Conservation (phyloP, 768 basidiomycete species). For the Boletus tylopilopsis region DNA sequence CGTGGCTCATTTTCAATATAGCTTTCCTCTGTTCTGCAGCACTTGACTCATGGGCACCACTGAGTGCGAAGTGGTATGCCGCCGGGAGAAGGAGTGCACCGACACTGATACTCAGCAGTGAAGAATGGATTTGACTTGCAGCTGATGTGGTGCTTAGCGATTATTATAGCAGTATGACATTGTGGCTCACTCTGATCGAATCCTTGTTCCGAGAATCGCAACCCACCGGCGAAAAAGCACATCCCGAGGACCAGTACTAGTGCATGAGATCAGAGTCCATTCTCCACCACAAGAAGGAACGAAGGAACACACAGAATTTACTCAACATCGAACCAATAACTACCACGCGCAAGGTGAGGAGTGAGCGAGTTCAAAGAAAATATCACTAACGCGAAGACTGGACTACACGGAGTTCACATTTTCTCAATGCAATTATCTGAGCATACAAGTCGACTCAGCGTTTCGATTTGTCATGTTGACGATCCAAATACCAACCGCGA, state of each 20-base stretch:
- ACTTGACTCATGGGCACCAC: conserved; percentile 18
- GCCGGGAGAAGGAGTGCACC: conserved; percentile 77
- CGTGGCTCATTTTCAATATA: conserved; percentile 50
- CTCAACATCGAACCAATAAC: conserved; percentile 84
- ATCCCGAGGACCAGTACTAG: conserved; percentile 80
- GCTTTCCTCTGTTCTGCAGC: conserved; percentile 34
- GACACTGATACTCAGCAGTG: conserved; percentile 73
- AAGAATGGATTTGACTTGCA: conserved; percentile 70
- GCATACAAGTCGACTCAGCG: neutral
- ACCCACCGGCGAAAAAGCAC: conserved; percentile 87
- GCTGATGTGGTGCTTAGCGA: conserved; percentile 28
- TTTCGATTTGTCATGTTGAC: neutral
- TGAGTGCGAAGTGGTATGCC: conserved; percentile 65
- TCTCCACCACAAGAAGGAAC: neutral
- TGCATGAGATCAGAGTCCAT: conserved; percentile 6
- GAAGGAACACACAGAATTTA: conserved; percentile 52
- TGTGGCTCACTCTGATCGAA: conserved; percentile 61
- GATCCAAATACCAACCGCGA: conserved; percentile 53
- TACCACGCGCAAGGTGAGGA: conserved; percentile 26
- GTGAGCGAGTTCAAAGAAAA: neutral
- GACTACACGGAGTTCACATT: conserved; percentile 79
- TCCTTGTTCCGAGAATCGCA: conserved; percentile 75
- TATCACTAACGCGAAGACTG: conserved; percentile 66
- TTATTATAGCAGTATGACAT: neutral
- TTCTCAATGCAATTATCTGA: conserved; percentile 69